Evolutionary conservation across 2,329 filamentous ascomycete species (phyloP), one percentile per base, ranked within the genome.

Genomic region (Talaromyces sp.): DNA sequence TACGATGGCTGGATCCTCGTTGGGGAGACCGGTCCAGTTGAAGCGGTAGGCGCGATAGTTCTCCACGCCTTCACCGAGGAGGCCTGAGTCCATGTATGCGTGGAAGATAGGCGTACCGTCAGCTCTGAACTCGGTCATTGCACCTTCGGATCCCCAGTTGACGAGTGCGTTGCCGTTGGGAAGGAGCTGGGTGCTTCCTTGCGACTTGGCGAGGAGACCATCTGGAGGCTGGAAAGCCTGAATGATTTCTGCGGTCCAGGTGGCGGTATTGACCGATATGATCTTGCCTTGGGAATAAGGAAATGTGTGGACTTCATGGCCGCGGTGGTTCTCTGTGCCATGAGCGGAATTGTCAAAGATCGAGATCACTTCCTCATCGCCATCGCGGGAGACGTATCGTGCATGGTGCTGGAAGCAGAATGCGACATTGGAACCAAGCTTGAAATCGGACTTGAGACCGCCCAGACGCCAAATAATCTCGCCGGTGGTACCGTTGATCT

Each of bases 311-410:
- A 71, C 63, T 50, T 71, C 61, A 27, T 61, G 55, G 8, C 72
- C 70, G 11, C 74, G 60, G n/a, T 64, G 54, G 5, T 66, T 64
- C 32, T 67, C 64, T 3, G 61, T 64, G 4, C 65, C 77, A 52
- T 82, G 76, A 7, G 76, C 79, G 16, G 74, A 75, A 65, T 85
- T 84, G 59, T 83, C 80, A 58, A 78, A 84, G 46, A 85, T 71
- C 4, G 78, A 80, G 51, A 84, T 73, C 7, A 78, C 64, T 9
- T 81, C 81, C 47, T 80, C 74, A 2, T 77, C 72, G 3, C 66
- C 66, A 43, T 78, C 73, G 51, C 78, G 73, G 10, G 70, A 70
- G 17, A 80, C 65, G 60, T 76, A 81, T 9, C 78, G 74, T 0
- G 78, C 78, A 56, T 82, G 73, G 55, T 82, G 79, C 61, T 82